These are phyloP conservation scores for Colletotrichum sp. DNA, from an alignment of 2,329 filamentous ascomycete species.

Conservation along the genomic window DNA sequence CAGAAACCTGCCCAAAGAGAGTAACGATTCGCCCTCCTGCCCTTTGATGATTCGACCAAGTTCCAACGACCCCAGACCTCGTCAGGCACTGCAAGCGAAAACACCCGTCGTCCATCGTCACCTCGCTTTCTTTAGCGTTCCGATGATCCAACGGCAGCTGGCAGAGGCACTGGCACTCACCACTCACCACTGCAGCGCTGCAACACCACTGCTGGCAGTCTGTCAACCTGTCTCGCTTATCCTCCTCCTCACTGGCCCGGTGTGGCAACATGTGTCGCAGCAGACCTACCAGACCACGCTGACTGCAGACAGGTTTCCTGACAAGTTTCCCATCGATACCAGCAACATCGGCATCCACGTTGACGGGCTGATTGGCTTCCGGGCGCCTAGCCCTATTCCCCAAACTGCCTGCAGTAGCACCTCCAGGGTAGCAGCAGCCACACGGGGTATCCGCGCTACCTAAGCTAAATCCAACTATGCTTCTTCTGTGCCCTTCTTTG, in stretches of 20 bases:
- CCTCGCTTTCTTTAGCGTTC: constrained; percentile 3
- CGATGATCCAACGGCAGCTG: constrained; percentile 8
- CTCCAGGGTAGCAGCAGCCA: not conserved
- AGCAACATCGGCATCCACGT: not conserved
- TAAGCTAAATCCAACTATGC: not conserved
- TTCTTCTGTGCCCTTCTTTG: not conserved
- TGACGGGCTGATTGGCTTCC: not conserved
- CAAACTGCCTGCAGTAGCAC: not conserved
- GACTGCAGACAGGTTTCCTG: not conserved
- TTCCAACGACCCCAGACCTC: not conserved
- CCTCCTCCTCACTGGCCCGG: constrained; percentile 1
- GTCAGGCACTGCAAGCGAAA: constrained; percentile 3
- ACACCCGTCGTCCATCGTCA: not conserved
- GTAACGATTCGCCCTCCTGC: not conserved
- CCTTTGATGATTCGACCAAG: not conserved
- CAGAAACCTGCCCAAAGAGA: not conserved
- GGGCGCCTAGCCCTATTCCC: not conserved
- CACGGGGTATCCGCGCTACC: not conserved
- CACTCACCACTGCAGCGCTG: not conserved
- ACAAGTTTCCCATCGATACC: not conserved
- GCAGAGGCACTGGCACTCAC: not conserved
- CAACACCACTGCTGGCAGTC: not conserved
- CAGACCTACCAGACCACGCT: not conserved
- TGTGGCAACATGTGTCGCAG: not conserved
- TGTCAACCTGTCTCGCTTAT: not conserved